These are phyloP conservation scores for Eimeria praecox DNA, from an alignment of 169 alveolate genomes.

Conservation along the genomic window DNA sequence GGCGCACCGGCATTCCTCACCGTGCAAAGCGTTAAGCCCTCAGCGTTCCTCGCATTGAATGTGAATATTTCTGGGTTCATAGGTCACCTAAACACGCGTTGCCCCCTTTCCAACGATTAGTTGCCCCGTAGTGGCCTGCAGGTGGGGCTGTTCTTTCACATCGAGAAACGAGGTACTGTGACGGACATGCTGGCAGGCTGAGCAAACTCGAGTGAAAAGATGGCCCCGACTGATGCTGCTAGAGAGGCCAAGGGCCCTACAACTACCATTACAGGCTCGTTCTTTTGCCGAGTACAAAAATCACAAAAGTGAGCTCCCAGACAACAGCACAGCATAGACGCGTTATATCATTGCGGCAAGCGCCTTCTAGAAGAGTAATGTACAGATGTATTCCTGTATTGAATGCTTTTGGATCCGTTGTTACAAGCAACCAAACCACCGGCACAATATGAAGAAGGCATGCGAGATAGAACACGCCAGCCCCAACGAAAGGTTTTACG, in stretches of 20 bases:
- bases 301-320: conserved; percentile 19
- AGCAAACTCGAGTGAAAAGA: neutral
- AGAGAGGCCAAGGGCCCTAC: conserved; percentile 63
- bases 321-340: neutral
- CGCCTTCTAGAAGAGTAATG: neutral
- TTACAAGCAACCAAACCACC: neutral
- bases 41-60: neutral
- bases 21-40: neutral
- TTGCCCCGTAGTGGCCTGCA: conserved; percentile 3
- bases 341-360: neutral
- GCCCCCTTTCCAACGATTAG: neutral
- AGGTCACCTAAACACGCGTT: neutral
- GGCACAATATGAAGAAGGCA: neutral
- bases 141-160: neutral
- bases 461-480: neutral
- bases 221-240: conserved; percentile 30
- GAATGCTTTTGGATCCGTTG: neutral
- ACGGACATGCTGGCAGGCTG: conserved; percentile 13
- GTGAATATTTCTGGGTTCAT: neutral
- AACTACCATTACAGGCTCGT: conserved; percentile 65
- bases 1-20: conserved; percentile 56
- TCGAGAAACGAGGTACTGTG: neutral
- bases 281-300: conserved; percentile 46
- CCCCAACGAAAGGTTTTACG: neutral
- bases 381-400: neutral